Percentiles rank a stretch among this genome's conserved stretches.
Conservation (phyloP, 1,139 yeast genomes). For the Meyerozyma smithsonii region DNA sequence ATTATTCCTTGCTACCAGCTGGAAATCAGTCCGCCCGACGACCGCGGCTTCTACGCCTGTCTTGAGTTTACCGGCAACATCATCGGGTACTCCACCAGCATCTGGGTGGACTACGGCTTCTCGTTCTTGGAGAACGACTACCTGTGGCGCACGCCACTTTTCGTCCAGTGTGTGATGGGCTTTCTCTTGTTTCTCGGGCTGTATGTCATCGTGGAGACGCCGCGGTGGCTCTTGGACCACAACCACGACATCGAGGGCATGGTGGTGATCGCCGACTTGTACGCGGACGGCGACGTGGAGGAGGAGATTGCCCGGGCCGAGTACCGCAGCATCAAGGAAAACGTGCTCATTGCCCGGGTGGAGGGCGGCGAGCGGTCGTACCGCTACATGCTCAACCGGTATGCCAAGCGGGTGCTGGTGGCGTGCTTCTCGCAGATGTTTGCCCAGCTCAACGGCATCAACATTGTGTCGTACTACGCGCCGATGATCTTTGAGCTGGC, state of each 20-base stretch:
- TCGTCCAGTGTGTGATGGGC: conserved; percentile 76
- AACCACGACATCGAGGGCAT: conserved; percentile 85
- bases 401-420: conserved; percentile 74
- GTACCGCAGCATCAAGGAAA: conserved; percentile 39
- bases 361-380: conserved; percentile 72
- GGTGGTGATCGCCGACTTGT: conserved; percentile 44
- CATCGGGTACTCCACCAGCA: conserved; percentile 78
- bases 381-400: conserved; percentile 55
- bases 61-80: conserved; percentile 91
- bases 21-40: conserved; percentile 86
- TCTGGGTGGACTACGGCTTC: conserved; percentile 87
- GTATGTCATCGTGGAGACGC: conserved; percentile 77
- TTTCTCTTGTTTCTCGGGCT: conserved; percentile 64
- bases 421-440: conserved; percentile 90
- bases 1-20: conserved; percentile 94
- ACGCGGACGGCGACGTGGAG: conserved; percentile 40
- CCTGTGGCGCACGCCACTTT: conserved; percentile 79
- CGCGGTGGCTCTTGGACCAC: conserved; percentile 84
- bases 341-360: conserved; percentile 54
- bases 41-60: conserved; percentile 85
- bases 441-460: conserved; percentile 92
- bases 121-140: conserved; percentile 48
- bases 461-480: conserved; percentile 88
- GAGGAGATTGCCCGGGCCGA: conserved; percentile 19
- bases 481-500: conserved; percentile 93